A percentile compares a stretch with the other conserved stretches of the same genome.
These are phyloP conservation scores for Xanthoparmelia taractica DNA, from an alignment of 495 filamentous ascomycete species.

Conservation along the genomic window DNA sequence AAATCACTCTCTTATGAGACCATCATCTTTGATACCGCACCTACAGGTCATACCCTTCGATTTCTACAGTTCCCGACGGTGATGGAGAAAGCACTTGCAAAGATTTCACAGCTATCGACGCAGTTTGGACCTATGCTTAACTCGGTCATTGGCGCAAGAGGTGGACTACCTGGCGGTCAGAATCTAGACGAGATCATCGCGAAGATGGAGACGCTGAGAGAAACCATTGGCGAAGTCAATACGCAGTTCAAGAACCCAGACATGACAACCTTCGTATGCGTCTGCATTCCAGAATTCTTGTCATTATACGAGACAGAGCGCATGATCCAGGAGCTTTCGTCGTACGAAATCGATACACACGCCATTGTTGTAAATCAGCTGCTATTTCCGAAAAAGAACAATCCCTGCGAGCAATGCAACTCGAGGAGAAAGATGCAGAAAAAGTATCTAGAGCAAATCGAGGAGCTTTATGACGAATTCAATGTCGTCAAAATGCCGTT, in stretches of 20 bases:
- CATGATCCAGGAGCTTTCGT: conserved; percentile 96
- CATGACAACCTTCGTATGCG: conserved; percentile 95
- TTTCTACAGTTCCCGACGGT: conserved; percentile 99
- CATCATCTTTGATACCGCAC: conserved; percentile 98
- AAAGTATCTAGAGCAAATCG: conserved; percentile 98
- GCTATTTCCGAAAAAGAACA: conserved; percentile 80
- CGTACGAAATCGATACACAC: conserved; percentile 93
- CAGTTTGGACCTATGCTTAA: conserved; percentile 97
- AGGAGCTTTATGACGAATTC: conserved; percentile 98
- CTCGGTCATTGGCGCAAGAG: conserved; percentile 73
- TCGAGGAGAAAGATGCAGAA: conserved; percentile 96
- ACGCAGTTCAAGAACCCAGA: conserved; percentile 95
- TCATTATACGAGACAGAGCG: conserved; percentile 97
- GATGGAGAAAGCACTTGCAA: conserved; percentile 94
- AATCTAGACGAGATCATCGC: conserved; percentile 84
- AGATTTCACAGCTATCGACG: conserved; percentile 84
- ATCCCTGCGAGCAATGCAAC: conserved; percentile 90
- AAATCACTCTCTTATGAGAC: conserved; percentile 98
- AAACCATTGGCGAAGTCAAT: conserved; percentile 93
- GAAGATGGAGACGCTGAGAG: conserved; percentile 87
- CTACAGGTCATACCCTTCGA: conserved; percentile 96
- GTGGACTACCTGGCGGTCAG: conserved; percentile 82
- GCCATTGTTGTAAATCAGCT: conserved; percentile 97
- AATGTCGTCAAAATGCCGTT: conserved; percentile 98
- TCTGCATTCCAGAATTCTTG: conserved; percentile 97